Evolutionary conservation across 129 eudicot genomes (phyloP), one percentile per base, ranked within the genome.

Genomic region (Ambrosia trifida): DNA sequence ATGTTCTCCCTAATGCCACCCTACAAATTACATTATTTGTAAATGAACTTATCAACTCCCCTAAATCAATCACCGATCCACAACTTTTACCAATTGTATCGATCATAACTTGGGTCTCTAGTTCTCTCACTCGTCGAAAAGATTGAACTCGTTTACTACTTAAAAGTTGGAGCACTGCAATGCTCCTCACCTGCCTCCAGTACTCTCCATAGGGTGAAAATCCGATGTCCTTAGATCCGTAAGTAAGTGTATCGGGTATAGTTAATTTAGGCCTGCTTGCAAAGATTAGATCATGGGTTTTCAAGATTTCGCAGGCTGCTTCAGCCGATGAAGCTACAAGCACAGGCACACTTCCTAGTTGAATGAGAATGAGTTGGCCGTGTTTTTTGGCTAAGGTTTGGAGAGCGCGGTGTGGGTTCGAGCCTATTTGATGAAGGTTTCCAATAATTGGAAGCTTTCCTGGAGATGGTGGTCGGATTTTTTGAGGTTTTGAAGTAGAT

Each of bases 401-500:
- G 54, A 80, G 85, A 1, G 79, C 70, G 46, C 84, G 82, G 64
- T 75, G 86, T 5, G 85, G 79, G 62, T 31, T 28, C 7, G 31
- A 44, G 61, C 86, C 84, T 12, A 85, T 24, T 19, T 78, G 81
- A 30, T 78, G 86, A 17, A 85, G 80, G 77, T 85, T 66, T 46
- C 88, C 88, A 5, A 83, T 54, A 13, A 83, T 65, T 10, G 87
- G 87, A 20, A 83, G 78, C 69, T 79, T 84, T 77, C 51, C 45
- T 0, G 85, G 85, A 0, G 85, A 76, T 18, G 85, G 88, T 46
- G 85, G 88, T 10, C 24, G 61, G 59, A 72, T 72, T 64, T 61
- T 72, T 30, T 17, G 41, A 18, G 35, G 2, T n/a, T 50, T 52
- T 2, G 51, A 13, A 47, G 74, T 17, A 16, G 17, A 31, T 32